phyloP scores from a whole-genome alignment of 2,329 filamentous ascomycete species.

The Cladosporium sphaerospermum region DNA sequence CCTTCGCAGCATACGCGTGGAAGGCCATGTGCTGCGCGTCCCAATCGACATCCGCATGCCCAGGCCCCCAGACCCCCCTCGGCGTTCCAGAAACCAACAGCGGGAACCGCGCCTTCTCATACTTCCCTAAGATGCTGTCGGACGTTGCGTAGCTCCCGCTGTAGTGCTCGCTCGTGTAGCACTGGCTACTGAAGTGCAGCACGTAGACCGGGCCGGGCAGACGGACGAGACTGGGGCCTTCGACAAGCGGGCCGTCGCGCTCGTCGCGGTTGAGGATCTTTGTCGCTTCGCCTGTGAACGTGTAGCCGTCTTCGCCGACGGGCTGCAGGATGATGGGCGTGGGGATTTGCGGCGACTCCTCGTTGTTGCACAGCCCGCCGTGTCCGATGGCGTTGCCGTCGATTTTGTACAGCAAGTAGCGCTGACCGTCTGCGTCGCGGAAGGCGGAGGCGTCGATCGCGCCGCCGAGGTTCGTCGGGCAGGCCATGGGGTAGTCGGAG shows the following conservation, averaged over 20 bases:
- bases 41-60: conserved; percentile 16
- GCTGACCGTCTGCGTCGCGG: conserved; percentile 18
- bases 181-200: conserved; percentile 24
- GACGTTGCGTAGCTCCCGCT: conserved; percentile 3
- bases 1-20: conserved; percentile 13
- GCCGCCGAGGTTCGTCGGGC: conserved; percentile 23
- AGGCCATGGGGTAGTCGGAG: conserved; percentile 19
- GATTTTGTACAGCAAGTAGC: conserved; percentile 26
- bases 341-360: conserved; percentile 14
- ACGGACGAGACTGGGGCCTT: conserved; percentile 23
- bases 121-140: conserved; percentile 12
- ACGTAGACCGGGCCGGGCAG: conserved; percentile 19
- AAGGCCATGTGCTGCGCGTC: conserved; percentile 19
- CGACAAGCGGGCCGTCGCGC: conserved; percentile 23
- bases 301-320: conserved; percentile 19
- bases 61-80: conserved; percentile 15
- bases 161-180: conserved; percentile 15
- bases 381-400: conserved; percentile 24
- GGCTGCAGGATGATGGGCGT: conserved; percentile 26
- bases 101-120: conserved; percentile 12
- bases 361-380: conserved; percentile 23
- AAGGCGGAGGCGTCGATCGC: conserved; percentile 26
- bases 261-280: conserved; percentile 21
- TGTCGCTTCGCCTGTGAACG: conserved; percentile 16
- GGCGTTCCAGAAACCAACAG: conserved; percentile 13